phyloP scores from a whole-genome alignment of 225 moss, liverwort and hornwort species.

The Polytrichum formosum region DNA sequence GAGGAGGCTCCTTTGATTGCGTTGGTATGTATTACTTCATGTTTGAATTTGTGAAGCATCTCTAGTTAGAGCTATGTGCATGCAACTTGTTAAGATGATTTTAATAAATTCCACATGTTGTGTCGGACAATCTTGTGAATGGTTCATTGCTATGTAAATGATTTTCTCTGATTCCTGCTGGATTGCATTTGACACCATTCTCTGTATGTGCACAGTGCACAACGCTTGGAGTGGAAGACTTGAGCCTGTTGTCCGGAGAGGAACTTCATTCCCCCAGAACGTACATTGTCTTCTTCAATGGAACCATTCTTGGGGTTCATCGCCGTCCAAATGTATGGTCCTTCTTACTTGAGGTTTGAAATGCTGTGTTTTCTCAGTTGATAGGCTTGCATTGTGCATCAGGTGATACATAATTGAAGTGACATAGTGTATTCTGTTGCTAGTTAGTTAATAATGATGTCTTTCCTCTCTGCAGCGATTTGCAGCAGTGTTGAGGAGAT shows the following conservation, averaged over 20 bases:
- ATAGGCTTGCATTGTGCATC: too few species aligned
- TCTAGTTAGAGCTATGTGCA: too few species aligned
- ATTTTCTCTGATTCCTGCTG: background rate
- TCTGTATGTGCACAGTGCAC: conserved; percentile 59
- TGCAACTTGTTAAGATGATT: too few species aligned
- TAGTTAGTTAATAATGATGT: background rate
- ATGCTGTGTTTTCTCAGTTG: too few species aligned
- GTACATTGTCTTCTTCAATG: conserved; percentile 93
- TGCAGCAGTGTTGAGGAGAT: conserved; percentile 76
- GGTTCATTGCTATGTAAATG: too few species aligned
- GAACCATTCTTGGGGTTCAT: conserved; percentile 93
- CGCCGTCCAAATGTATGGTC: conserved; percentile 66
- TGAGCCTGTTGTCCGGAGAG: conserved; percentile 88
- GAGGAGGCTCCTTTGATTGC: conserved; percentile 90
- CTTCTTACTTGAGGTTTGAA: conserved; percentile 4
- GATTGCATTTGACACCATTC: background rate
- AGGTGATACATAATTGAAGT: too few species aligned
- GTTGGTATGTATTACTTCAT: conserved; percentile 42
- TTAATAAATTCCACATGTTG: too few species aligned
- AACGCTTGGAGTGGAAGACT: conserved; percentile 93
- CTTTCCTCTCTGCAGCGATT: conserved; percentile 59
- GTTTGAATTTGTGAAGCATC: too few species aligned
- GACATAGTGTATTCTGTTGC: too few species aligned
- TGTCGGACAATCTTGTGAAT: too few species aligned
- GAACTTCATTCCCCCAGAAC: conserved; percentile 88